A percentile compares a stretch with the other conserved stretches of the same genome.
Evolutionary conservation across 1,284 basidiomycete genomes (phyloP).

Genomic region (Puccinia polysora): DNA sequence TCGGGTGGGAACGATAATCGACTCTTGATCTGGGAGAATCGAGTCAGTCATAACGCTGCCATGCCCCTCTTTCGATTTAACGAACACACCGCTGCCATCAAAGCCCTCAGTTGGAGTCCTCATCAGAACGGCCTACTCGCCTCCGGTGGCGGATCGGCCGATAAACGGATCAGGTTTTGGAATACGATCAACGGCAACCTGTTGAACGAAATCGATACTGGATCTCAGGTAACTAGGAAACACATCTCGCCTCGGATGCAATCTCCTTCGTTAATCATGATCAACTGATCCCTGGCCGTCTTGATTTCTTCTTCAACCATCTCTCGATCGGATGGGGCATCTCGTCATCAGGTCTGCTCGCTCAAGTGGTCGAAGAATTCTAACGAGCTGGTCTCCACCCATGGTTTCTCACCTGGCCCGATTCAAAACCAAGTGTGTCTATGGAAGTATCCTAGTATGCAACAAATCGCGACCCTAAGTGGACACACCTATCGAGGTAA

Average conservation of each 20-base stretch:
- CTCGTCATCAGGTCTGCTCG: constrained; percentile 92
- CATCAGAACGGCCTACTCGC: constrained; percentile 89
- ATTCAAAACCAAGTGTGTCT: constrained; percentile 97
- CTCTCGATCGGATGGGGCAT: too few species aligned
- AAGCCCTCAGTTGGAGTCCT: too few species aligned
- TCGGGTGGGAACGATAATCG: constrained; percentile 98
- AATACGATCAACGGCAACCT: constrained; percentile 65
- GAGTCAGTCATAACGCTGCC: background rate
- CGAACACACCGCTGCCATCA: constrained; percentile 93
- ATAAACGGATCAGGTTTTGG: constrained; percentile 92
- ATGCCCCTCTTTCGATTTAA: constrained; percentile 84
- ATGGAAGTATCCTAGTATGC: constrained; percentile 90
- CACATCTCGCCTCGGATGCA: background rate
- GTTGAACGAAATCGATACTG: constrained; percentile 70
- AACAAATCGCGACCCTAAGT: constrained; percentile 86
- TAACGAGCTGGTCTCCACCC: constrained; percentile 94
- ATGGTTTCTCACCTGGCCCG: constrained; percentile 88
- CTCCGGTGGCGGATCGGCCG: constrained; percentile 89
- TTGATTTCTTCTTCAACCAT: too few species aligned
- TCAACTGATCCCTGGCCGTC: too few species aligned
- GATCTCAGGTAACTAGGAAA: constrained; percentile 66
- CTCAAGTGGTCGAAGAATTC: constrained; percentile 88
- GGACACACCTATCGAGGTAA: constrained; percentile 80
- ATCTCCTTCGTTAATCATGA: too few species aligned
- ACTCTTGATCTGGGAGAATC: constrained; percentile 75